phyloP scores from a whole-genome alignment of 2,329 filamentous ascomycete genomes.

The Diaporthe sp. region DNA sequence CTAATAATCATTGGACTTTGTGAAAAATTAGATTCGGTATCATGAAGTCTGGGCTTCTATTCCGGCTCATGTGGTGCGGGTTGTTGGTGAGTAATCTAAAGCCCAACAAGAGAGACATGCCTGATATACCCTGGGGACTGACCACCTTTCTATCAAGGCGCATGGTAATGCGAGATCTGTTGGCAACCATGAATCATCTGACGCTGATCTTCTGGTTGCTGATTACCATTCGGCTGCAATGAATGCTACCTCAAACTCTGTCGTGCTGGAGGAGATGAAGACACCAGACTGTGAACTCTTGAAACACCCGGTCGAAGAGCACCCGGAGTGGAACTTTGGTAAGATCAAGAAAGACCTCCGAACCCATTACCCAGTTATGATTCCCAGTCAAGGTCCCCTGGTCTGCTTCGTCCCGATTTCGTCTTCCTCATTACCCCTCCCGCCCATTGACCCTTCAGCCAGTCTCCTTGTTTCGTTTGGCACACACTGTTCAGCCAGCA shows the following conservation, averaged over 20 bases:
- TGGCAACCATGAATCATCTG: too few species aligned
- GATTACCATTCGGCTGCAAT: too few species aligned
- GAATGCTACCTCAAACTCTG: not conserved
- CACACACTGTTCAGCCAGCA: too few species aligned
- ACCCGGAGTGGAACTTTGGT: slow-evolving; percentile 3
- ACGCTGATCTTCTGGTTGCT: not conserved
- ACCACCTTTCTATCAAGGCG: not conserved
- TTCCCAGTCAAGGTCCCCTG: too few species aligned
- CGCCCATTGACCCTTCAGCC: not conserved
- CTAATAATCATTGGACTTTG: not conserved
- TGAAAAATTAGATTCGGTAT: not conserved
- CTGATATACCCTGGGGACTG: not conserved
- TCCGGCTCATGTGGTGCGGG: not conserved
- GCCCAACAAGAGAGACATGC: not conserved
- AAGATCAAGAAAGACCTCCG: not conserved
- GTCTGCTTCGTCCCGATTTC: not conserved
- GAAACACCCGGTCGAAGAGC: not conserved
- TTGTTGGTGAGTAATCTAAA: not conserved
- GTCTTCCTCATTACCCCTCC: too few species aligned
- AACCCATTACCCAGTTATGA: not conserved
- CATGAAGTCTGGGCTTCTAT: not conserved
- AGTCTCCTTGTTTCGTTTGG: not conserved
- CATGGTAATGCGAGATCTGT: not conserved
- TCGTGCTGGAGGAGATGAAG: not conserved
- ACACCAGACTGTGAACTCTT: not conserved